Evolutionary conservation across 306 rosid genomes (phyloP).

Genomic region (Cucurbita maxima): DNA sequence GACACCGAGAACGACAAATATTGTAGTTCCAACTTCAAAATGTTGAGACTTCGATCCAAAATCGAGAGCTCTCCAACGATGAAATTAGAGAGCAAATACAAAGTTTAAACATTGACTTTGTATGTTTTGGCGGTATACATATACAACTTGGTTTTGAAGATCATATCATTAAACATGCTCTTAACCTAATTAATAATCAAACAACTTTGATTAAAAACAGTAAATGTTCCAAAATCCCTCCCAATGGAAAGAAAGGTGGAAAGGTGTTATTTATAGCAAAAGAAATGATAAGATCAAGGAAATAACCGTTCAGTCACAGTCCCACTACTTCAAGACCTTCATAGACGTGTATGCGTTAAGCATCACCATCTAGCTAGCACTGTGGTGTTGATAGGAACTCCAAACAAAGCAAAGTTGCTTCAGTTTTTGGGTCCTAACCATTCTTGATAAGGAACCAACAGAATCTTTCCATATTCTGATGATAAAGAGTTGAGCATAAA

Average conservation of each 20-base stretch:
- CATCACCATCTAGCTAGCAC: too few relatives aligned
- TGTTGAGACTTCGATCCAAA: background rate
- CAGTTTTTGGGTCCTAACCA: background rate
- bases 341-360: too few relatives aligned
- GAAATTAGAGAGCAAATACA: background rate
- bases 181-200: too few relatives aligned
- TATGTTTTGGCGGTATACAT: background rate
- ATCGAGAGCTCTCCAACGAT: background rate
- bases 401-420: background rate
- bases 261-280: too few relatives aligned
- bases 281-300: background rate
- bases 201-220: too few relatives aligned
- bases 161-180: background rate
- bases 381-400: background rate
- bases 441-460: background rate
- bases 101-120: background rate
- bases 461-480: background rate
- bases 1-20: background rate
- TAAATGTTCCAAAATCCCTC: too few relatives aligned
- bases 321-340: too few relatives aligned
- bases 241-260: too few relatives aligned
- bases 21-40: background rate
- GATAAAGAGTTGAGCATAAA: background rate
- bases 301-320: too few relatives aligned
- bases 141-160: background rate